These are phyloP conservation scores for Pholiota microspora DNA, from an alignment of 768 basidiomycete species.

Conservation along the genomic window DNA sequence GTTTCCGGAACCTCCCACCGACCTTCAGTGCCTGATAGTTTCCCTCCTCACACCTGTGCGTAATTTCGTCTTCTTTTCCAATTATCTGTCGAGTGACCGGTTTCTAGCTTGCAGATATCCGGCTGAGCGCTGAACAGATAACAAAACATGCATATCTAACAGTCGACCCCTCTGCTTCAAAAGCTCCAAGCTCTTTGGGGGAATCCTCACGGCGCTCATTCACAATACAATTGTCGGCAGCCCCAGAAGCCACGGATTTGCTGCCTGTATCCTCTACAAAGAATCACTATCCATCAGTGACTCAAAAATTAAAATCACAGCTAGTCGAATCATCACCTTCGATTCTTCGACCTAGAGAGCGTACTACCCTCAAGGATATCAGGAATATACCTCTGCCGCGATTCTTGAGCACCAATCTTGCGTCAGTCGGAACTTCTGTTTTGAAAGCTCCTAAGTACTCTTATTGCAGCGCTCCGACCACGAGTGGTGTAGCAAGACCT, in stretches of 20 bases:
- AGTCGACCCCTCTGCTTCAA: not conserved
- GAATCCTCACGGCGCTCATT: not conserved
- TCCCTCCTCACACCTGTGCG: not conserved
- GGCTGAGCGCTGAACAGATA: not conserved
- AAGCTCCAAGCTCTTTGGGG: not conserved
- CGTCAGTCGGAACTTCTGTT: not conserved
- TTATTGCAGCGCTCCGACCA: not conserved
- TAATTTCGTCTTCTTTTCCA: not conserved
- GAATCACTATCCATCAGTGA: no score
- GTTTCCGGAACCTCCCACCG: not conserved
- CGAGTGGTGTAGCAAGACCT: not conserved
- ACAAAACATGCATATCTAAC: not conserved
- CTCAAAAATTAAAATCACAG: no score
- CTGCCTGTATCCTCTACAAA: not conserved
- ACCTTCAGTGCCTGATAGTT: not conserved
- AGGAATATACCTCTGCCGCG: conserved; percentile 3
- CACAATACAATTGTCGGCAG: not conserved
- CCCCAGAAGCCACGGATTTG: not conserved
- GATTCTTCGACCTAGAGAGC: not conserved
- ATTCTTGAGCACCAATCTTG: not conserved
- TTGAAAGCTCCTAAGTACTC: not conserved
- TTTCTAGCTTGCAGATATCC: not conserved
- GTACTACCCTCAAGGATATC: not conserved
- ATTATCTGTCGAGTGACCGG: not conserved
- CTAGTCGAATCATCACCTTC: not conserved